Conservation (phyloP, 2,329 filamentous ascomycete genomes). For the Colletotrichum camelliae region DNA sequence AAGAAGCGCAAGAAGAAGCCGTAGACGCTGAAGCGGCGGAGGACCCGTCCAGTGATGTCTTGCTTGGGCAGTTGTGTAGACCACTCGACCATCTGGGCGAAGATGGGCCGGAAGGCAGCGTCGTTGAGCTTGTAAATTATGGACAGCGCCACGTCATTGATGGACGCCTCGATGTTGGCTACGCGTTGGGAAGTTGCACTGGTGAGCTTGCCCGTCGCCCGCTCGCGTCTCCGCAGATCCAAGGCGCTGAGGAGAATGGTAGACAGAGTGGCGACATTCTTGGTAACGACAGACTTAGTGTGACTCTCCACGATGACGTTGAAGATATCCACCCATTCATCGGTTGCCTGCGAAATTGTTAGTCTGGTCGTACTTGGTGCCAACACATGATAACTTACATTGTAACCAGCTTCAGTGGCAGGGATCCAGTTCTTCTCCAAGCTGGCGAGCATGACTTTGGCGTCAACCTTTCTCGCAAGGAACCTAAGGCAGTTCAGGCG, state of each 20-base stretch:
- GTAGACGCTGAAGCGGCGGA: slow-evolving; percentile 79
- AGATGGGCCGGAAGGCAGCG: slow-evolving; percentile 89
- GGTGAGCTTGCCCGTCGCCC: slow-evolving; percentile 49
- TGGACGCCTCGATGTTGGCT: slow-evolving; percentile 59
- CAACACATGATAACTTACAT: slow-evolving; percentile 50
- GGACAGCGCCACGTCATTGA: slow-evolving; percentile 78
- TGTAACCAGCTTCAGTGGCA: slow-evolving; percentile 66
- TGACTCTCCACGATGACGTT: slow-evolving; percentile 77
- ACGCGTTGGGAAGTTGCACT: slow-evolving; percentile 51
- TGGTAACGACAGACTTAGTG: slow-evolving; percentile 78
- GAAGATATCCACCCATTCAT: slow-evolving; percentile 74
- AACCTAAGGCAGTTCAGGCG: slow-evolving; percentile 74
- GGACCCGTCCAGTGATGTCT: slow-evolving; percentile 60
- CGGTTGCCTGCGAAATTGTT: slow-evolving; percentile 56
- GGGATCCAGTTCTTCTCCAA: slow-evolving; percentile 75
- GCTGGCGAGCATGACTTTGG: slow-evolving; percentile 76
- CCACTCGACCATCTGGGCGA: slow-evolving; percentile 87
- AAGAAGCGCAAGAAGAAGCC: slow-evolving; percentile 83
- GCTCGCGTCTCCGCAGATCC: slow-evolving; percentile 68
- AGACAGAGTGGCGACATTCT: slow-evolving; percentile 74
- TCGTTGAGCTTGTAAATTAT: slow-evolving; percentile 99
- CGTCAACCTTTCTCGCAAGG: slow-evolving; percentile 77
- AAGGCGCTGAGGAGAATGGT: slow-evolving; percentile 64
- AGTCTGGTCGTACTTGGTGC: not conserved
- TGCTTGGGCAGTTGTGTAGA: slow-evolving; percentile 66